Conservation (phyloP, 257 asterid genomes). For the Plantago major region DNA sequence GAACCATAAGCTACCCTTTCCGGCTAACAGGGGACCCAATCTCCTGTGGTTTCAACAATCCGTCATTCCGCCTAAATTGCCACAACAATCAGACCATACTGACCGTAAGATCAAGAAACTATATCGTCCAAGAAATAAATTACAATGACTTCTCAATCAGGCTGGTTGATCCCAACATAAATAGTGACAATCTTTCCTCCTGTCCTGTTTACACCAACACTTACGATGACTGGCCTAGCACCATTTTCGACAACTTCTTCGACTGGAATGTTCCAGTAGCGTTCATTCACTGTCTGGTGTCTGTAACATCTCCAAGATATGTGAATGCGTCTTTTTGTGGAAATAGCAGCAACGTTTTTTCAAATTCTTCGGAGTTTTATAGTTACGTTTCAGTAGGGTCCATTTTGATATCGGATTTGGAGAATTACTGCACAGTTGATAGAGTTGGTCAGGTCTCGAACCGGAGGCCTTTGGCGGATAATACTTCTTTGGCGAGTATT, state of each 20-base stretch:
- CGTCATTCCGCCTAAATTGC: conserved; percentile 33
- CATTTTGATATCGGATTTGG: conserved; percentile 27
- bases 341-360: conserved; percentile 23
- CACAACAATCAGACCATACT: conserved; percentile 31
- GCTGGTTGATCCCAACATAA: conserved; percentile 36
- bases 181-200: conserved; percentile 28
- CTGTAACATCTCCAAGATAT: conserved; percentile 26
- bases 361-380: conserved; percentile 25
- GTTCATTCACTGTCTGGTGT: conserved; percentile 31
- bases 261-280: conserved; percentile 11
- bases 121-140: conserved; percentile 33
- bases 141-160: conserved; percentile 27
- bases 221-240: conserved; percentile 29
- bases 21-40: conserved; percentile 22
- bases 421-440: conserved; percentile 36
- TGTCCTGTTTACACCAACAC: conserved; percentile 26
- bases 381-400: conserved; percentile 30
- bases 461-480: conserved; percentile 15
- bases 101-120: conserved; percentile 18
- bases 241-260: conserved; percentile 2
- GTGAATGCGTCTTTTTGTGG: conserved; percentile 39
- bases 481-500: conserved; percentile 30
- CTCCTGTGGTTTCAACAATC: conserved; percentile 32
- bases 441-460: conserved; percentile 21
- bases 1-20: conserved; percentile 38